Evolutionary conservation across 176 grass and related monocot species (phyloP).

Genomic region (Cenchrus americanus): DNA sequence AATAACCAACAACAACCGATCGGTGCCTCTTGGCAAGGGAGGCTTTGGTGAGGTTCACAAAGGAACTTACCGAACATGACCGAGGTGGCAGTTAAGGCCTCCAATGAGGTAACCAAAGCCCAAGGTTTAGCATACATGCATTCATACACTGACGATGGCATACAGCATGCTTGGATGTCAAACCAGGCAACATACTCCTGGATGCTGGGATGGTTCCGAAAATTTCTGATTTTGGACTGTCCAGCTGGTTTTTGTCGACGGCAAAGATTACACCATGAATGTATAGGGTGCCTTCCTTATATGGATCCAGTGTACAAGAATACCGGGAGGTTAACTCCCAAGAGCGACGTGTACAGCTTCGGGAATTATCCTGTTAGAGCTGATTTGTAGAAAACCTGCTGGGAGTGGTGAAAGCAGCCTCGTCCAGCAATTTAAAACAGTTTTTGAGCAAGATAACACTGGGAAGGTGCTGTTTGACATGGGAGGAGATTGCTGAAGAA

Average conservation of each 20-base stretch:
- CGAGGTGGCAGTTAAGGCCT: too few species aligned
- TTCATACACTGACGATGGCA: background rate
- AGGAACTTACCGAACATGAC: too few species aligned
- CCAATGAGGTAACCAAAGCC: too few species aligned
- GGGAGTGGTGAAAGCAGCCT: background rate
- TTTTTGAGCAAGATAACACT: background rate
- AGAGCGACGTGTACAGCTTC: conserved; percentile 15
- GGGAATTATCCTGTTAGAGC: background rate
- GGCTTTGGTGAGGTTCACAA: too few species aligned
- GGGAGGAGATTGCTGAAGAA: background rate
- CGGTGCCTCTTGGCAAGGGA: too few species aligned
- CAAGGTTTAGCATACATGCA: conserved; percentile 1
- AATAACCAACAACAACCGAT: too few species aligned
- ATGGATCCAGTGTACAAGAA: background rate
- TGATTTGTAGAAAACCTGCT: background rate
- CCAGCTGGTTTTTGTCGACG: background rate
- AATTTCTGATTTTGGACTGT: background rate
- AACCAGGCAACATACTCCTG: background rate
- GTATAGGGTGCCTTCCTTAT: background rate
- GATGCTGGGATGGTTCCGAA: background rate
- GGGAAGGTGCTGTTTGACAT: background rate
- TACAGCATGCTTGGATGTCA: background rate
- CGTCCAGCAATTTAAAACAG: background rate
- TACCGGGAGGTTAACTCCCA: background rate
- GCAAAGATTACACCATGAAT: background rate